Conservation (phyloP, 805 yeast species). For the Deakozyma indianensis region DNA sequence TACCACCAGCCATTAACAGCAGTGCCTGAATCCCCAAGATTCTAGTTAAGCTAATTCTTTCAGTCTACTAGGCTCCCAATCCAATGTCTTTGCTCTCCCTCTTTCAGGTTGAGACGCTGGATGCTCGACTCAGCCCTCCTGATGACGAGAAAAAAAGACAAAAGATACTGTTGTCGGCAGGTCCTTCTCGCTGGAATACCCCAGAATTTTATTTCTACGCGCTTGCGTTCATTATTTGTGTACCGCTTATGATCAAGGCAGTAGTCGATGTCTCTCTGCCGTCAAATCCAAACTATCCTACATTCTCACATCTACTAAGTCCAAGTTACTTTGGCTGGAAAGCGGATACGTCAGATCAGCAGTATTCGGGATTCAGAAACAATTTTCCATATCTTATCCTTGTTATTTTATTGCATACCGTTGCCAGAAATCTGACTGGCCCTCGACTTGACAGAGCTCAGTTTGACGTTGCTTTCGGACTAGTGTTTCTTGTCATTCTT, state of each 20-base stretch:
- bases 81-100: slow-evolving; percentile 6
- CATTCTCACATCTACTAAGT: slow-evolving; percentile 44
- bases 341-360: slow-evolving; percentile 76
- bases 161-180: slow-evolving; percentile 14
- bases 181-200: slow-evolving; percentile 55
- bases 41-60: neutral
- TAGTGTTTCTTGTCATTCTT: slow-evolving; percentile 50
- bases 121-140: slow-evolving; percentile 27
- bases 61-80: neutral
- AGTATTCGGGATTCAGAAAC: slow-evolving; percentile 76
- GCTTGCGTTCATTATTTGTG: slow-evolving; percentile 46
- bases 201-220: slow-evolving; percentile 60
- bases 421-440: slow-evolving; percentile 27
- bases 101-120: slow-evolving; percentile 28
- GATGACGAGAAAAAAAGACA: slow-evolving; percentile 18
- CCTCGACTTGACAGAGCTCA: slow-evolving; percentile 23
- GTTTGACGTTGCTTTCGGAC: slow-evolving; percentile 67
- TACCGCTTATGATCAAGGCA: slow-evolving; percentile 71
- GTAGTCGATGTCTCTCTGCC: slow-evolving; percentile 50
- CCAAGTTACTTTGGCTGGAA: slow-evolving; percentile 83
- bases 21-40: too few relatives aligned
- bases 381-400: slow-evolving; percentile 52
- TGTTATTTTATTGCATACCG: slow-evolving; percentile 40
- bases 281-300: slow-evolving; percentile 51
- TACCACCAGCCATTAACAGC: too few relatives aligned